A percentile compares a stretch with the other conserved stretches of the same genome.
Conservation (phyloP, 179 eudicot genomes). For the Vitellaria paradoxa region DNA sequence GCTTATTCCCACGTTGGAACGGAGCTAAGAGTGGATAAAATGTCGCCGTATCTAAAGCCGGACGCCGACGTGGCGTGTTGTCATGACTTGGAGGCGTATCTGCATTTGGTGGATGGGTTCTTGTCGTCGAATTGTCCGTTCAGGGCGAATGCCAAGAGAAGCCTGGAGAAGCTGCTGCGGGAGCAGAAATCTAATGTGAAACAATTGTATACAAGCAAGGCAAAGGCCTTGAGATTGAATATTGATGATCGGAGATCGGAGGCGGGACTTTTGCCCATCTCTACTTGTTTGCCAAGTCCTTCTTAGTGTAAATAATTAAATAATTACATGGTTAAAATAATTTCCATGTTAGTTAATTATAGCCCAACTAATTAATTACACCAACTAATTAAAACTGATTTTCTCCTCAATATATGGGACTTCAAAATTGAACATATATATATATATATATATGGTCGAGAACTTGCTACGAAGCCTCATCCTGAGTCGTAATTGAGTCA, state of each 20-base stretch:
- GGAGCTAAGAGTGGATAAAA: constrained; percentile 66
- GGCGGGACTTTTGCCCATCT: constrained; percentile 30
- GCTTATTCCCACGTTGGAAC: constrained; percentile 85
- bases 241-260: constrained; percentile 25
- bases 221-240: constrained; percentile 53
- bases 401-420: no score
- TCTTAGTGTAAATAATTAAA: constrained; percentile 17
- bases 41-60: constrained; percentile 80
- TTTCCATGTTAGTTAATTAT: no score
- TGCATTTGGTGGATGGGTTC: constrained; percentile 88
- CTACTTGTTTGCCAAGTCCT: constrained; percentile 66
- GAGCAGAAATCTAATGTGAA: constrained; percentile 89
- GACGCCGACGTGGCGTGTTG: constrained; percentile 88
- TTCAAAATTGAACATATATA: no score
- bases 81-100: constrained; percentile 93
- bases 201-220: constrained; percentile 74
- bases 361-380: no score
- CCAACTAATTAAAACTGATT: no score
- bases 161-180: constrained; percentile 56
- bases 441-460: no score
- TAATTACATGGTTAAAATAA: no score
- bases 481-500: no score
- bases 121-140: constrained; percentile 69
- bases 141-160: constrained; percentile 81
- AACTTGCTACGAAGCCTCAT: no score